Evolutionary conservation across 2,329 filamentous ascomycete species (phyloP), one percentile per base, ranked within the genome.

Genomic region (Spiromastix sp.): DNA sequence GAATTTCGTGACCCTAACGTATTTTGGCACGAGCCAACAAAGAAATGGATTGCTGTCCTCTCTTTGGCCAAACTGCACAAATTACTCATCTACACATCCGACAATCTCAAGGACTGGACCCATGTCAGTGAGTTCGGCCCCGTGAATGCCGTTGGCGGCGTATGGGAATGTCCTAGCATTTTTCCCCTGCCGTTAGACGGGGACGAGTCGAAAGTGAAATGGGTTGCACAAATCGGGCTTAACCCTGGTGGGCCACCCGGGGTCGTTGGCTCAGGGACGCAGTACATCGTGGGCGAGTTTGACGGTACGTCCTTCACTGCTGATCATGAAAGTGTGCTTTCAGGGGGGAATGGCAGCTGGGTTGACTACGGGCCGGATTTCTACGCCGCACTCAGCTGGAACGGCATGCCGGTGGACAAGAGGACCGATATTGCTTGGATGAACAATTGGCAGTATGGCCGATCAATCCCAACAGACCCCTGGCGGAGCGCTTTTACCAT

Each of bases 1-100:
- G 67, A 80, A 37, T 35, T 81, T 58, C 71, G 77, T 7, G 77
- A 81, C 42, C 77, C 78, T 1, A 77, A 80, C 45, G 72, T 81
- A 1, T 49, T 56, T 38, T 49, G 52, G 49, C 41, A 53, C 27
- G 36, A 39, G 1, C 22, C 39, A 5, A 44, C 41, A 12, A 13
- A 40, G 3, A 44, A 46, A 34, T 54, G 51, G 51, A 30, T 51
- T 6, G 34, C 43, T 3, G 38, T 48, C 8, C 29, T 40, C 2
- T 24, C 39, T 1, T 30, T 50, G 4, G 33, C 48, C 6, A 30
- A 45, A 16, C 2, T 46, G 9, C 48, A 50, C 21, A 50, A 49
- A 24, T 31, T 52, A 5, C 27, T 45, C 11, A 40, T 52, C 16
- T 52, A 46, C 36, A 48, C 40, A 9, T 53, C 50, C 2, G 30